Base-by-base conservation (phyloP, 176 grass and related monocot genomes). In the Metroxylon sagu region DNA sequence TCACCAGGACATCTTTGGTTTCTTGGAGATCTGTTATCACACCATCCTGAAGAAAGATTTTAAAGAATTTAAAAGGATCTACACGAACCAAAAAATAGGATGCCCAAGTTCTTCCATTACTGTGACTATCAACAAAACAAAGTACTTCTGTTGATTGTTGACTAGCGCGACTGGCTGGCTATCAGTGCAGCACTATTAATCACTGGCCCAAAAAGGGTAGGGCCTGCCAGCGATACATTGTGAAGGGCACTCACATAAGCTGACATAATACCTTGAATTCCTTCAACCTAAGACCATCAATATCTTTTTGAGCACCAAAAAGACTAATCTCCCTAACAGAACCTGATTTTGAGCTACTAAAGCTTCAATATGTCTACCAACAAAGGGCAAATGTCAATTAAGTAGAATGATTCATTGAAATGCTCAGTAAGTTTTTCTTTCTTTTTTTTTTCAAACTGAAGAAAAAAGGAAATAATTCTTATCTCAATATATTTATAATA, bases 211-310 rank as follows among this genome's bases (percentile, higher is more conserved):
- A 98, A 89, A 64, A 98, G 82, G 29, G 94, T 98, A 66, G 94
- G 94, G 39, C 94, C 94, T 64, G 94, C 94, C 57, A 98, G 56
- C 74, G 87, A 92, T 64, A 98, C 94, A 85, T 98, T 98, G 53
- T 70, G 70, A 49, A 98, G 79, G 1, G 94, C 94, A 79, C 94
- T 98, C 52, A 85, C 74, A 72, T 98, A 98, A 61, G 94, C 81
- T 65, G 94, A 92, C 94, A 98, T 98, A 51, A 98, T 85, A 71
- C 88, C 94, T 81, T 98, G 88, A 71, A 98, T 98, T 78, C 93
- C 93, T 16, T 98, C 88, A 66, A 92, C 93, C 93, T 98, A 67
- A 64, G 62, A 59, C 61, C 75, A 54, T 35, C 10, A 48, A 56
- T 6, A 43, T 43, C 12, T 7, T 43, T 23, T 43, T 14, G 35